Evolutionary conservation across 1,284 basidiomycete species (phyloP), one percentile per base, ranked within the genome.

Genomic region (Boletus albobrunnescens): DNA sequence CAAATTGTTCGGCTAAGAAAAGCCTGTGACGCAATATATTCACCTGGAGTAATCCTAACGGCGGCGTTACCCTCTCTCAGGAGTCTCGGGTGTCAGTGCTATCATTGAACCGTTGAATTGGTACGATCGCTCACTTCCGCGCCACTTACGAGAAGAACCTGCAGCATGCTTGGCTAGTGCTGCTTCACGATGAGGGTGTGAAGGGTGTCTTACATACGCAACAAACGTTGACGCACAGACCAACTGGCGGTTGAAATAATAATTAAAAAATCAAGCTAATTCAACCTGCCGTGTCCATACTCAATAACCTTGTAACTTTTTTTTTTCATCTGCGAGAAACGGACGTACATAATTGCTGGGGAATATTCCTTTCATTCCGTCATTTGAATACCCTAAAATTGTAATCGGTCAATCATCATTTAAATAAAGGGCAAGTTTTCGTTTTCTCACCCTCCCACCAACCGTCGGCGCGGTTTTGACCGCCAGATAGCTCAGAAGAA

Each of bases 311-410:
- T 50, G 44, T 13, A 26, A 39, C 47, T 46, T 40, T 44, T 37
- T 48, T 42, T 30, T 8, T 32, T n/a, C n/a, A n/a, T n/a, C 40
- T 9, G 37, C 30, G 6, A 26, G 27, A 27, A 33, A 36, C 28
- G 40, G 41, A 75, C 84, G 67, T 67, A 90, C 87, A 73, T 90
- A 90, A 68, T 87, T 89, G 66, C 84, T 87, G 30, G 87, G 87
- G 69, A 90, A 90, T 57, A 90, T 87, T 11, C 86, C 86, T 65
- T 79, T 87, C 63, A 67, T 74, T 44, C 86, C 83, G 44, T 66
- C 64, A 41, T 71, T 65, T 56, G 81, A 76, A 52, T 80, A 71
- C 44, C 86, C 86, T 88, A 61, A 46, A 54, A 57, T 58, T 51
- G n/a, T 56, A 47, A 55, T 58, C 50, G 26, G 54, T 60, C 49